These are phyloP conservation scores for Vitis hybrid DNA, from an alignment of 177 flowering plant genomes.

Conservation along the genomic window DNA sequence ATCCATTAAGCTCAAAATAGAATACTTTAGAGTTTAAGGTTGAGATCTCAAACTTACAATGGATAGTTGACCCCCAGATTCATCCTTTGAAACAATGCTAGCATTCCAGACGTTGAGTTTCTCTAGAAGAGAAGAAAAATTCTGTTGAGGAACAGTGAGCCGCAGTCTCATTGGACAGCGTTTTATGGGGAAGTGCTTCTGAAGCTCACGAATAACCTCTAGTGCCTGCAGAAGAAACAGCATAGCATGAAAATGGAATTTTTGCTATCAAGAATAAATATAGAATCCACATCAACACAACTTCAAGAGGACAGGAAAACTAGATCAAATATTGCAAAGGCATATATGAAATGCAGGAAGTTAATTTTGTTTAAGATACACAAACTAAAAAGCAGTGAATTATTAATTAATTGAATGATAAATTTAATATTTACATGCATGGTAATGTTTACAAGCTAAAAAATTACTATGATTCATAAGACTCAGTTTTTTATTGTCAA, in stretches of 20 bases:
- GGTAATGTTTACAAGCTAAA: background rate
- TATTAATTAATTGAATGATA: too few relatives aligned
- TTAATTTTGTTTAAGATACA: too few relatives aligned
- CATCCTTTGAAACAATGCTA: slow-evolving; percentile 59
- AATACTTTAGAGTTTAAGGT: background rate
- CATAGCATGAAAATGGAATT: background rate
- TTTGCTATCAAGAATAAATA: background rate
- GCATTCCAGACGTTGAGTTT: slow-evolving; percentile 70
- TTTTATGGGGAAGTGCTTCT: slow-evolving; percentile 85
- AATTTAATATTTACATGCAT: background rate
- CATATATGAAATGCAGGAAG: too few relatives aligned
- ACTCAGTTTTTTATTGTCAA: background rate
- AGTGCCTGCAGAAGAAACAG: slow-evolving; percentile 57
- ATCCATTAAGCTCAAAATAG: background rate
- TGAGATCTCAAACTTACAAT: slow-evolving; percentile 50
- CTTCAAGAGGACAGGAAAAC: background rate
- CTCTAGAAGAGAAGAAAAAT: slow-evolving; percentile 52
- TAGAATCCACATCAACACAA: background rate
- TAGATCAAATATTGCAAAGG: background rate
- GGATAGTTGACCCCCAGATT: slow-evolving; percentile 63
- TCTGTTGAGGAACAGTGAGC: slow-evolving; percentile 45
- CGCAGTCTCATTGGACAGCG: slow-evolving; percentile 85
- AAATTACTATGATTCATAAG: background rate
- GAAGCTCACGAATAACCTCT: slow-evolving; percentile 94
- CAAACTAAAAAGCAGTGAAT: too few relatives aligned